These are phyloP conservation scores for Neurospora sp. DNA, from an alignment of 495 filamentous ascomycete genomes.

Conservation along the genomic window DNA sequence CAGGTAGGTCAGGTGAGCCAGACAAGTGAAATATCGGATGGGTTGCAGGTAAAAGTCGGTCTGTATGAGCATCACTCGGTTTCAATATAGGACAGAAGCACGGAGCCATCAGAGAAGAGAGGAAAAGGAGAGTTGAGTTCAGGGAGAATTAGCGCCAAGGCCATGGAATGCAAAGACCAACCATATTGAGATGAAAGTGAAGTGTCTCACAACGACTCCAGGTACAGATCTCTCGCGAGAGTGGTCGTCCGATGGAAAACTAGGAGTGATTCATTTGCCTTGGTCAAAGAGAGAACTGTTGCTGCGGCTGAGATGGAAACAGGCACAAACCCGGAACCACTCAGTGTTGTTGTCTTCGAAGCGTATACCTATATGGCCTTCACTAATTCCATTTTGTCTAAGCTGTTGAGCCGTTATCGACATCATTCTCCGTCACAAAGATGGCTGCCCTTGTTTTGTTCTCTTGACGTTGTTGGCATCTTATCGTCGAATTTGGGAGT, in stretches of 20 bases:
- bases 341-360: not conserved
- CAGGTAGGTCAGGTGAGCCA: no score
- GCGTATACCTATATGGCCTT: no score
- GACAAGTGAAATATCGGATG: no score
- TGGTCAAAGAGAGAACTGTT: not conserved
- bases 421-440: not conserved
- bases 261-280: not conserved
- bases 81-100: no score
- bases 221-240: no score
- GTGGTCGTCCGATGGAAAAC: not conserved
- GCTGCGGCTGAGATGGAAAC: not conserved
- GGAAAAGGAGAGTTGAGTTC: not conserved
- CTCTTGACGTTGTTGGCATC: not conserved
- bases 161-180: not conserved
- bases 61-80: no score
- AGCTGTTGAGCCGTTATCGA: not conserved
- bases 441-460: not conserved
- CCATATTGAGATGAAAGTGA: not conserved
- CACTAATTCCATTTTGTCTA: no score
- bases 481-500: not conserved
- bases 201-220: not conserved
- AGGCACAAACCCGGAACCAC: not conserved
- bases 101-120: no score
- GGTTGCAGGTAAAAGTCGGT: no score
- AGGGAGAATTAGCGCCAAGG: not conserved